phyloP scores from a whole-genome alignment of 129 eudicot species.

The Arctium lappa region DNA sequence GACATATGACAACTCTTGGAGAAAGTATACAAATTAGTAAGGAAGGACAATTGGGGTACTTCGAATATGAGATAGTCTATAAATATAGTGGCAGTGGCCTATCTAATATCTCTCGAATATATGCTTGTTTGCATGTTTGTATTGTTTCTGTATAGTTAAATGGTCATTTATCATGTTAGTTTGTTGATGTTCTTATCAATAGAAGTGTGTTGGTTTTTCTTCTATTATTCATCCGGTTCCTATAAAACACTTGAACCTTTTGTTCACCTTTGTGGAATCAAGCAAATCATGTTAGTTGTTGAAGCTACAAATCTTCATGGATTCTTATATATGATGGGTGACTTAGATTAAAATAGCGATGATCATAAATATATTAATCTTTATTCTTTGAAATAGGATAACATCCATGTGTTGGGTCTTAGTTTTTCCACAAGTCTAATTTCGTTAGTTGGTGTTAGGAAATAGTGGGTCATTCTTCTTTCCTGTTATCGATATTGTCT shows the following conservation, averaged over 20 bases:
- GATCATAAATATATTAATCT: not conserved
- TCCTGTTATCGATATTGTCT: not conserved
- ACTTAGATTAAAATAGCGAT: not conserved
- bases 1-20: not conserved
- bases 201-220: not conserved
- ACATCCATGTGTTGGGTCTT: not conserved
- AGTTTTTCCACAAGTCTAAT: not conserved
- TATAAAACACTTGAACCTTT: not conserved
- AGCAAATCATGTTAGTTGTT: not conserved
- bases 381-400: not conserved
- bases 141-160: no score
- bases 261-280: not conserved
- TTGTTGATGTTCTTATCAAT: no score
- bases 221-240: not conserved
- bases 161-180: not conserved
- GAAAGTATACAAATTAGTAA: not conserved
- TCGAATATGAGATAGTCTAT: not conserved
- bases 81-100: no score
- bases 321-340: no score
- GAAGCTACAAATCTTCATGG: not conserved
- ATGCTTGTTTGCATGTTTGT: not conserved
- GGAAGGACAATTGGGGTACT: no score
- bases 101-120: not conserved
- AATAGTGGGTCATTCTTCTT: not conserved
- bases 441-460: not conserved